These are phyloP conservation scores for Neofusicoccum ribis DNA, from an alignment of 2,329 filamentous ascomycete species.

Conservation along the genomic window DNA sequence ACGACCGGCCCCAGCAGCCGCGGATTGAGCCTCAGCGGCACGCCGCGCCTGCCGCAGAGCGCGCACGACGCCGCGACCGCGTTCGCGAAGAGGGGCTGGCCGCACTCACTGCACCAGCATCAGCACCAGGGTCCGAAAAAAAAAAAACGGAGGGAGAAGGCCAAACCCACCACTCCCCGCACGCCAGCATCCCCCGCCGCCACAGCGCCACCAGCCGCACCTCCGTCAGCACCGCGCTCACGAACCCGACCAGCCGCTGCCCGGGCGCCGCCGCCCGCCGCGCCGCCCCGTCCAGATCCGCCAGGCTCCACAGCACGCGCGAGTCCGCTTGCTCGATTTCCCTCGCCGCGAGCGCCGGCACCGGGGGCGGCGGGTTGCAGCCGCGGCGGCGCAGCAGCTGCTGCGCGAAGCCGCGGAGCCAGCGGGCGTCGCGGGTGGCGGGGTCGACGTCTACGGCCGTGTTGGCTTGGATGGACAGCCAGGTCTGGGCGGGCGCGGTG, in stretches of 20 bases:
- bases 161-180: conserved; percentile 40
- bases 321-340: conserved; percentile 27
- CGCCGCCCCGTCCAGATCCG: conserved; percentile 46
- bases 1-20: conserved; percentile 45
- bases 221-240: conserved; percentile 46
- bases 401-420: conserved; percentile 53
- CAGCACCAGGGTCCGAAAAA: not conserved
- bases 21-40: conserved; percentile 43
- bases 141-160: not conserved
- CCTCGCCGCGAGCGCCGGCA: conserved; percentile 23
- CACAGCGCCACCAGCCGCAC: conserved; percentile 42
- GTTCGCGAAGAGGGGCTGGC: conserved; percentile 57
- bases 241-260: conserved; percentile 45
- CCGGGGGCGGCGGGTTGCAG: conserved; percentile 49
- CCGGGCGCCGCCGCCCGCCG: conserved; percentile 17
- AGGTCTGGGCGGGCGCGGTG: conserved; percentile 19
- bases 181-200: conserved; percentile 47
- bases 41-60: not conserved
- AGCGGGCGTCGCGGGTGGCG: conserved; percentile 52
- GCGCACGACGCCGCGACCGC: conserved; percentile 22
- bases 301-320: conserved; percentile 45
- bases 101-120: conserved; percentile 48
- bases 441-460: conserved; percentile 59
- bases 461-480: conserved; percentile 39
- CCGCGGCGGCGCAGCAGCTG: conserved; percentile 52